phyloP scores from a whole-genome alignment of 495 filamentous ascomycete species.

The Annulohypoxylon nitens region DNA sequence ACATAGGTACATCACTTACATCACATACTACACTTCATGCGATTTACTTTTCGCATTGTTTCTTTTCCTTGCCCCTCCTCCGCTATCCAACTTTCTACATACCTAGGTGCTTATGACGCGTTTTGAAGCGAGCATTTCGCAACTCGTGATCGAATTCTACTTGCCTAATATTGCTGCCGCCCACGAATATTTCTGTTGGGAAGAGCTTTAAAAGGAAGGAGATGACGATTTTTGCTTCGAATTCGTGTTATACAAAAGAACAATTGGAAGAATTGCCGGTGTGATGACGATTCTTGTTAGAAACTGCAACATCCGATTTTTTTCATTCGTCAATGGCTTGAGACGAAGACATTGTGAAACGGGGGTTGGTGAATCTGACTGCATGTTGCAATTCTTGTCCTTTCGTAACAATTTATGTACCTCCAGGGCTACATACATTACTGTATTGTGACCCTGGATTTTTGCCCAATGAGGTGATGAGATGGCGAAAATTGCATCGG shows the following conservation, averaged over 20 bases:
- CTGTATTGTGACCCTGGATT: slow-evolving; percentile 11
- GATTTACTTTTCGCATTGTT: background rate
- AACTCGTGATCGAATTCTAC: background rate
- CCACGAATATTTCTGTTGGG: background rate
- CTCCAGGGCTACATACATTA: background rate
- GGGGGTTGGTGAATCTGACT: slow-evolving; percentile 14
- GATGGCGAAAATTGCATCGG: background rate
- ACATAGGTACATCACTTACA: background rate
- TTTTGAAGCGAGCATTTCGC: background rate
- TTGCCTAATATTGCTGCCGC: background rate
- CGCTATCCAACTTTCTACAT: background rate
- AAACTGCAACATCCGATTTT: slow-evolving; percentile 34
- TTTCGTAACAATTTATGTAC: slow-evolving; percentile 12
- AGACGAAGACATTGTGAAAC: slow-evolving; percentile 28
- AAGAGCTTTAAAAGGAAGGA: slow-evolving; percentile 26
- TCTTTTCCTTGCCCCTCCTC: background rate
- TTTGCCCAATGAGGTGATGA: slow-evolving; percentile 23
- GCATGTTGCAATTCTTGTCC: slow-evolving; percentile 24
- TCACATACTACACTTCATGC: background rate
- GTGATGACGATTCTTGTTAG: slow-evolving; percentile 37
- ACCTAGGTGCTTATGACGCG: background rate
- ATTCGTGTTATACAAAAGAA: slow-evolving; percentile 14
- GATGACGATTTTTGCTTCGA: slow-evolving; percentile 1
- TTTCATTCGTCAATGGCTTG: slow-evolving; percentile 34
- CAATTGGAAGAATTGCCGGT: slow-evolving; percentile 13